phyloP scores from a whole-genome alignment of 345 rosid genomes.

The Pistacia atlantica region DNA sequence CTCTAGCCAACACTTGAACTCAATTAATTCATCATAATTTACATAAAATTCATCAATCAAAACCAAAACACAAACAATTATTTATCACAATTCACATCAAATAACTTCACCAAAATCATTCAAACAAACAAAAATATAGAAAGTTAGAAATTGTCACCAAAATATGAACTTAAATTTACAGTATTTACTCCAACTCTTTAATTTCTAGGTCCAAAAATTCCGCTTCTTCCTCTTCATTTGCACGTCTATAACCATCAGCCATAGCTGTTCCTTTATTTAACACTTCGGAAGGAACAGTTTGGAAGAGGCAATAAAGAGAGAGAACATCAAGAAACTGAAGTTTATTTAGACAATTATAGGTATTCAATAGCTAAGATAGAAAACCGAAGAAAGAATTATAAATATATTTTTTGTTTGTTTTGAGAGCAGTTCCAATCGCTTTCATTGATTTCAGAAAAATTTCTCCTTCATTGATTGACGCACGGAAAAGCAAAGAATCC shows the following conservation, averaged over 20 bases:
- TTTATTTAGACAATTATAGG: neutral
- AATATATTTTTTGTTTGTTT: neutral
- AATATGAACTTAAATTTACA: too few relatives aligned
- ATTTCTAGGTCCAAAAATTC: slow-evolving; percentile 58
- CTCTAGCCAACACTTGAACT: too few relatives aligned
- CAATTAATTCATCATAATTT: too few relatives aligned
- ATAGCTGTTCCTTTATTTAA: slow-evolving; percentile 53
- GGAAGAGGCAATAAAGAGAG: slow-evolving; percentile 54
- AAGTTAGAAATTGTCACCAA: too few relatives aligned
- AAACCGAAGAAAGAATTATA: too few relatives aligned
- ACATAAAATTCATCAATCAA: too few relatives aligned
- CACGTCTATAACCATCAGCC: slow-evolving; percentile 63
- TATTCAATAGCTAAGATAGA: too few relatives aligned
- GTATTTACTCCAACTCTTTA: slow-evolving; percentile 20
- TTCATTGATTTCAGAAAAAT: slow-evolving; percentile 68
- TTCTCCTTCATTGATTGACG: slow-evolving; percentile 66
- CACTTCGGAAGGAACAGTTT: slow-evolving; percentile 51
- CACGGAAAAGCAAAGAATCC: slow-evolving; percentile 70
- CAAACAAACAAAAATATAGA: too few relatives aligned
- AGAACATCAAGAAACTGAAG: neutral
- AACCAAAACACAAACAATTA: too few relatives aligned
- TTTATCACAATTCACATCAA: too few relatives aligned
- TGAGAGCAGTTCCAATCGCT: slow-evolving; percentile 10
- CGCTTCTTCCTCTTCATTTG: slow-evolving; percentile 36
- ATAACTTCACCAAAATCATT: too few relatives aligned